These are phyloP conservation scores for Brassica hybrid DNA, from an alignment of 441 rosid genomes.

Conservation along the genomic window DNA sequence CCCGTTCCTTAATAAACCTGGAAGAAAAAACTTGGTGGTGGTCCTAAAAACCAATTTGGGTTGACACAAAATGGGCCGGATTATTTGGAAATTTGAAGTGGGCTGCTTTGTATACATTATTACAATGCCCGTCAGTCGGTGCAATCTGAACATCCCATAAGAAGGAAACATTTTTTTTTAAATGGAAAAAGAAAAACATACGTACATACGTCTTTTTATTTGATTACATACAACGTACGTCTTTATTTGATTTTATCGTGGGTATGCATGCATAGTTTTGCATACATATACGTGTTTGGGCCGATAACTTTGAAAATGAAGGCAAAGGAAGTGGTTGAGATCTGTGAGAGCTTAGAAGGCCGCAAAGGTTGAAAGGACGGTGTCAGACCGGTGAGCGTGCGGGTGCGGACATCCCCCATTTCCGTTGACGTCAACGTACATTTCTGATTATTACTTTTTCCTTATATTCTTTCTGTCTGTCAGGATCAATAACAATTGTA, in stretches of 20 bases:
- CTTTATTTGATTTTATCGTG: not conserved
- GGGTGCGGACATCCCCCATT: constrained; percentile 14
- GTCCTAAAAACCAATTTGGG: no score
- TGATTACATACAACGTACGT: not conserved
- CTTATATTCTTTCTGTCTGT: constrained; percentile 23
- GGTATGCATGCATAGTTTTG: not conserved
- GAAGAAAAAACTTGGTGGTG: no score
- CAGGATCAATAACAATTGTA: constrained; percentile 4
- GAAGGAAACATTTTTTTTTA: not conserved
- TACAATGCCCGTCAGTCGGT: constrained; percentile 6
- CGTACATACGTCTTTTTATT: not conserved
- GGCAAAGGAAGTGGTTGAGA: constrained; percentile 32
- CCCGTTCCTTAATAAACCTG: no score
- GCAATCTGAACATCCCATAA: not conserved
- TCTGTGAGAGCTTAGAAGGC: constrained; percentile 40
- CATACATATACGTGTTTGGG: constrained; percentile 26
- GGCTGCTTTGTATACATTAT: no score
- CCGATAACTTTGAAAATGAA: constrained; percentile 39
- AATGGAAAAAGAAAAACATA: not conserved
- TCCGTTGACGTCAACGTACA: constrained; percentile 27
- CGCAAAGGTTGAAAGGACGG: constrained; percentile 44
- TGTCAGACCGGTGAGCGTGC: constrained; percentile 32
- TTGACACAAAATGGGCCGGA: no score
- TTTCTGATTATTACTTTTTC: constrained; percentile 1
- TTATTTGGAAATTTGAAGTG: no score